Evolutionary conservation across 1,284 basidiomycete genomes (phyloP).

Genomic region (Puccinia coronata): DNA sequence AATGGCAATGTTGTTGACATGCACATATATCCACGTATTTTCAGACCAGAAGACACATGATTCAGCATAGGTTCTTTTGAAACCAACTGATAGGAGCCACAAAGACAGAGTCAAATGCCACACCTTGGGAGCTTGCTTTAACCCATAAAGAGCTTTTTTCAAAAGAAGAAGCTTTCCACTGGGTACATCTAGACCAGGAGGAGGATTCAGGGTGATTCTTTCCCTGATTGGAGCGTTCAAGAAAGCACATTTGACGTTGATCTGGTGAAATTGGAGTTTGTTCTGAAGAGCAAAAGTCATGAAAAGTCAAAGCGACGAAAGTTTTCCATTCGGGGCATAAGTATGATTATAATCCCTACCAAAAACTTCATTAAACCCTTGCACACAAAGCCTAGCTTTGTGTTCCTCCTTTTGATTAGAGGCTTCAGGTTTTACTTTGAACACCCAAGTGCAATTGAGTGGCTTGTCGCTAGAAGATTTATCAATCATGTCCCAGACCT

Average conservation of each 20-base stretch:
- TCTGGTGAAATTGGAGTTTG: too few relatives aligned
- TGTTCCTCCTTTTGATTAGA: background rate
- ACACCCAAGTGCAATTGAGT: background rate
- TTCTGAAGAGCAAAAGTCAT: background rate
- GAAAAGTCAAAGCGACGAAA: background rate
- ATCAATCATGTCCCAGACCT: background rate
- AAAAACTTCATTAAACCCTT: conserved; percentile 6
- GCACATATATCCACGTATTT: conserved; percentile 5
- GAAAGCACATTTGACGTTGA: conserved; percentile 17
- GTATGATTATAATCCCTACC: background rate
- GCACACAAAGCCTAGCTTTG: background rate
- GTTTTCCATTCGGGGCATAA: background rate
- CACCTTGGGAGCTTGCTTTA: conserved; percentile 5
- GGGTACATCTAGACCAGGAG: background rate
- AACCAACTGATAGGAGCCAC: conserved; percentile 11
- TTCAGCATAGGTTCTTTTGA: background rate
- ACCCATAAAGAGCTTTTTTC: background rate
- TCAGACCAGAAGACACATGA: too few relatives aligned
- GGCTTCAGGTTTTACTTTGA: background rate
- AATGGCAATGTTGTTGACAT: conserved; percentile 18
- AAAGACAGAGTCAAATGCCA: background rate
- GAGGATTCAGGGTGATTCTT: background rate
- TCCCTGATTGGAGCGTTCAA: background rate
- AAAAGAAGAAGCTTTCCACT: background rate
- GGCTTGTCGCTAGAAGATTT: background rate